A percentile compares a stretch with the other conserved stretches of the same genome.
Evolutionary conservation across 805 yeast species (phyloP).

Genomic region (Saturnispora dispora): DNA sequence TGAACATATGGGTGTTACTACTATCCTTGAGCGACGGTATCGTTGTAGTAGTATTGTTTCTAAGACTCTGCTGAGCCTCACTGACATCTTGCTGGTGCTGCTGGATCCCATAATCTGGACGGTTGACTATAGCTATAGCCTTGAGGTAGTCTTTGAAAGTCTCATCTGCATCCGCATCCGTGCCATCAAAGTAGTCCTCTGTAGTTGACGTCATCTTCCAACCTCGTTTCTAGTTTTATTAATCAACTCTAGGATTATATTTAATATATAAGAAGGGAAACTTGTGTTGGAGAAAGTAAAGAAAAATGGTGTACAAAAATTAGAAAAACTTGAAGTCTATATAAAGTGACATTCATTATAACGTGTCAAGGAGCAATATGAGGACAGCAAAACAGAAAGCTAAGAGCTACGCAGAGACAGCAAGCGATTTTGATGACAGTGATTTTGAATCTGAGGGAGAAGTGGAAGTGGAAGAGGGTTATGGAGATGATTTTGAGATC

Average conservation of each 20-base stretch:
- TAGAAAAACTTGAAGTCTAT: background rate
- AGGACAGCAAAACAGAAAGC: background rate
- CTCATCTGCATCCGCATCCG: slow-evolving; percentile 8
- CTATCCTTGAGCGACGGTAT: background rate
- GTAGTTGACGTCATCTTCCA: slow-evolving; percentile 1
- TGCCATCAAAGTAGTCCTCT: slow-evolving; percentile 3
- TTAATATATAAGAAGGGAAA: background rate
- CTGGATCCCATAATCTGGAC: background rate
- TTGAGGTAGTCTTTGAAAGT: slow-evolving; percentile 15
- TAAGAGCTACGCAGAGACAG: slow-evolving; percentile 1
- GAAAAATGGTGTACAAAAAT: background rate
- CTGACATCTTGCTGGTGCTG: slow-evolving; percentile 10
- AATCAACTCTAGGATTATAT: background rate
- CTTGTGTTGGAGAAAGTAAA: background rate
- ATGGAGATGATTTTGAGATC: slow-evolving; percentile 4
- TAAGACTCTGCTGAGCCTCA: background rate
- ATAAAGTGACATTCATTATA: background rate
- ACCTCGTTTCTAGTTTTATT: background rate
- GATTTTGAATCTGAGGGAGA: slow-evolving; percentile 13
- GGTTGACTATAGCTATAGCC: slow-evolving; percentile 7
- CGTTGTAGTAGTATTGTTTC: background rate
- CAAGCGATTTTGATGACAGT: slow-evolving; percentile 6
- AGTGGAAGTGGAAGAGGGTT: slow-evolving; percentile 11
- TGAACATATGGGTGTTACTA: slow-evolving; percentile 2
- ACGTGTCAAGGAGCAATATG: background rate